phyloP scores from a whole-genome alignment of 495 filamentous ascomycete species.

The Daldinia childiae region DNA sequence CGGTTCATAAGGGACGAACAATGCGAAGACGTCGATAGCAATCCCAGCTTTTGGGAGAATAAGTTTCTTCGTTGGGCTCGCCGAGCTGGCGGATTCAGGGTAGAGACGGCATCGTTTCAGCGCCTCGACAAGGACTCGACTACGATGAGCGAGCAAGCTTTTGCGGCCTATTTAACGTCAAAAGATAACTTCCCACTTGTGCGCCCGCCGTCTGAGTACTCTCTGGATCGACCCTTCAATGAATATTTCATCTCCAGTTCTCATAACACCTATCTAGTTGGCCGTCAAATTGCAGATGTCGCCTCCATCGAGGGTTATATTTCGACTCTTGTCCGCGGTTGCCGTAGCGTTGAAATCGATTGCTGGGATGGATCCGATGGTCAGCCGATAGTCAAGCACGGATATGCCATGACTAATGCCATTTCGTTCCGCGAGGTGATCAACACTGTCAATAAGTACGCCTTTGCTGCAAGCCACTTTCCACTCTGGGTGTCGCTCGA shows the following conservation, averaged over 20 bases:
- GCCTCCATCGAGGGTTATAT: conserved; percentile 97
- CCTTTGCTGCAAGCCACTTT: conserved; percentile 81
- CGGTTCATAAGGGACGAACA: conserved; percentile 78
- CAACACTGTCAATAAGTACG: conserved; percentile 90
- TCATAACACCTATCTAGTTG: conserved; percentile 96
- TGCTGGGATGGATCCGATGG: conserved; percentile 95
- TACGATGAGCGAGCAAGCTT: conserved; percentile 76
- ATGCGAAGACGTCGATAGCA: conserved; percentile 74
- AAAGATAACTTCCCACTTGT: conserved; percentile 71
- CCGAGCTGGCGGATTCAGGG: conserved; percentile 55
- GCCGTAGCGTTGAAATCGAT: conserved; percentile 95
- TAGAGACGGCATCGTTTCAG: conserved; percentile 57
- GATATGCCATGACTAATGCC: conserved; percentile 84
- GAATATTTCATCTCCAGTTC: conserved; percentile 99
- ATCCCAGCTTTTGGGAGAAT: conserved; percentile 71
- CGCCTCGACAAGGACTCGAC: conserved; percentile 55
- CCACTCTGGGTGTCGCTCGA: conserved; percentile 95
- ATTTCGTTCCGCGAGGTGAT: conserved; percentile 91
- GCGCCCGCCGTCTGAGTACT: conserved; percentile 62
- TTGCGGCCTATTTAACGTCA: conserved; percentile 81
- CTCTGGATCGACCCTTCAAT: conserved; percentile 85
- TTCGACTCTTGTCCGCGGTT: conserved; percentile 84
- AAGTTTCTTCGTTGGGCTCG: conserved; percentile 67
- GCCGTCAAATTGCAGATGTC: conserved; percentile 85
- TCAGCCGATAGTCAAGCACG: conserved; percentile 87